Base-by-base conservation (phyloP, 108 stramenopile species). In the Skeletonema costatum region DNA sequence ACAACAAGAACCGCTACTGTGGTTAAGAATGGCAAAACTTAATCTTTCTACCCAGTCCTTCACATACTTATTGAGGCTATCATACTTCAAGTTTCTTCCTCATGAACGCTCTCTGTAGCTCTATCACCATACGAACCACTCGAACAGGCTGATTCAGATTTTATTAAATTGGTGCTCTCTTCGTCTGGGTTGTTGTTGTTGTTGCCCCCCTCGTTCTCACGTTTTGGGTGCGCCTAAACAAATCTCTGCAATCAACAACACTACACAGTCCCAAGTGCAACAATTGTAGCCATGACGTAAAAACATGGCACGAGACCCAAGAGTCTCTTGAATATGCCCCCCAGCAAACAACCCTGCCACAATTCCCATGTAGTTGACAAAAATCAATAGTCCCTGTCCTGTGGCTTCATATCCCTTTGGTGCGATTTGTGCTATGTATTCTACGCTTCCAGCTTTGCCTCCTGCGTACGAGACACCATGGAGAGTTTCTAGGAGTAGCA, bases 391-490 rank as follows among this genome's bases (percentile, higher is more conserved):
- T n/a, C 87, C 87, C 60, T 89, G 91, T 7, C 83, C 82, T 12
- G 74, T 79, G 16, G 91, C 85, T 50, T 89, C 85, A 39, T 71
- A 79, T 38, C 90, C 87, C 9, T 84, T 39, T 30, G 89, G 86
- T 16, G 73, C 71, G 4, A 79, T 60, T 35, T 64, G 53, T 9
- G 81, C 68, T 13, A 84, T 75, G 31, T 72, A 87, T 31, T 91
- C 88, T 4, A 88, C 87, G 38, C 69, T 59, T 13, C 82, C 83
- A 35, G 82, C 74, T 51, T 77, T 69, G 4, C 51, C 56, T 41
- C 88, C 79, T 10, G 88, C 90, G 65, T 84, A 93, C 8, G 89
- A 89, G 31, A 91, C 66, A 5, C 90, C 92, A 68, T 93, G 92
- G 16, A 93, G 70, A 7, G 87, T 79, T 75, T 93, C 92, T n/a